Conservation (phyloP, 2,329 filamentous ascomycete species). For the Arthrobotrys musiformis region DNA sequence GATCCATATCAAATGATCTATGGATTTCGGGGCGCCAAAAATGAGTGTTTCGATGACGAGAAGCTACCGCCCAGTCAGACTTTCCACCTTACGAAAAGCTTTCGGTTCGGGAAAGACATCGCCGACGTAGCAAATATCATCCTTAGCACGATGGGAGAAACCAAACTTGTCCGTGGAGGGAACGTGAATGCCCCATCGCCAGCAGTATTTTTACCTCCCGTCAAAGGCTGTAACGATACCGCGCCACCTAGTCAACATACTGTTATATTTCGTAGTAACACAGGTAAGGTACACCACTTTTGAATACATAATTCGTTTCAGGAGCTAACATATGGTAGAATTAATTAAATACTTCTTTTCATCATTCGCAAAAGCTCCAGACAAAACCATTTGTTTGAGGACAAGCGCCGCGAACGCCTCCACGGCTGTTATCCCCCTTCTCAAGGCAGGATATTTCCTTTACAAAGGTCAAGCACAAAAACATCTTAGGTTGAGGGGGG, state of each 20-base stretch:
- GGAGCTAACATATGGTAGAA: not conserved
- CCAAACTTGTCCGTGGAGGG: conserved; percentile 38
- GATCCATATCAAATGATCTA: conserved; percentile 59
- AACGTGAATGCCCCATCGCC: conserved; percentile 36
- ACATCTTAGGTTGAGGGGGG: conserved; percentile 39
- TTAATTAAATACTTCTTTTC: conserved; percentile 48
- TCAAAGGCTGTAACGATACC: not conserved
- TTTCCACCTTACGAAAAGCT: conserved; percentile 56
- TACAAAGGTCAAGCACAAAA: conserved; percentile 33
- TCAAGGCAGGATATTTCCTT: conserved; percentile 35
- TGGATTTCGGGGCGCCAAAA: conserved; percentile 56
- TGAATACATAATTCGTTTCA: not conserved
- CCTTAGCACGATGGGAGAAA: conserved; percentile 51
- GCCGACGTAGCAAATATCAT: conserved; percentile 54
- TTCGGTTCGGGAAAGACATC: conserved; percentile 57
- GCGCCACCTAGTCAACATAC: conserved; percentile 6
- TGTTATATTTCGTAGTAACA: conserved; percentile 27
- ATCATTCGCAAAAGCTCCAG: conserved; percentile 23
- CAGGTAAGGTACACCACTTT: conserved; percentile 22
- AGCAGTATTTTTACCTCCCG: conserved; percentile 28
- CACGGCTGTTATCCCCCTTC: conserved; percentile 28
- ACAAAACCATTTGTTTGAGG: conserved; percentile 21
- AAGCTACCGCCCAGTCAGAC: conserved; percentile 50
- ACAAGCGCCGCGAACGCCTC: conserved; percentile 45
- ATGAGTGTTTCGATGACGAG: conserved; percentile 57